Evolutionary conservation across 768 basidiomycete genomes (phyloP).

Genomic region (Naganishia onofrii): DNA sequence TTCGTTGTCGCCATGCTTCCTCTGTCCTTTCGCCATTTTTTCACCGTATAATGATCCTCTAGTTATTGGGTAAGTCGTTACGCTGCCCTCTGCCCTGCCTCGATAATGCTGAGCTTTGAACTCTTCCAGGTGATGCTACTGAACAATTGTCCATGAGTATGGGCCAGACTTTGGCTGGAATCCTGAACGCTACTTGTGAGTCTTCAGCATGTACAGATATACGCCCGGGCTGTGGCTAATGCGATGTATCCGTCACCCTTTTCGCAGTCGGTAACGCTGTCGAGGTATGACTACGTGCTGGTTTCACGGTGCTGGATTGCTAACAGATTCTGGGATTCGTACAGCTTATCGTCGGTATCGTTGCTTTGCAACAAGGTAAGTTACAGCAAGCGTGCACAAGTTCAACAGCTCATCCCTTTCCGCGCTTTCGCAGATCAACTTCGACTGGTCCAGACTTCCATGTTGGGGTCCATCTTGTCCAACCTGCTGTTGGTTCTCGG

Average conservation of each 20-base stretch:
- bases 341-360: slow-evolving; percentile 76
- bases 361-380: slow-evolving; percentile 70
- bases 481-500: slow-evolving; percentile 87
- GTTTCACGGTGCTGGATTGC: too few species aligned
- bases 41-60: background rate
- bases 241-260: slow-evolving; percentile 26
- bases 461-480: slow-evolving; percentile 86
- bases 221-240: background rate
- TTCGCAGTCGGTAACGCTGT: slow-evolving; percentile 55
- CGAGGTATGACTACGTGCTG: slow-evolving; percentile 52
- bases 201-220: background rate
- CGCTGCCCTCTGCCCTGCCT: background rate
- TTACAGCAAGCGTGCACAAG: background rate
- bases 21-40: background rate
- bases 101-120: background rate
- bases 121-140: slow-evolving; percentile 46
- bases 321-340: background rate
- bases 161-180: slow-evolving; percentile 79
- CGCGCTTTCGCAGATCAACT: slow-evolving; percentile 61
- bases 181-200: slow-evolving; percentile 66
- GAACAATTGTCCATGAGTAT: slow-evolving; percentile 59
- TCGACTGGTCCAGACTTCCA: slow-evolving; percentile 86
- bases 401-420: slow-evolving; percentile 25
- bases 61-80: slow-evolving; percentile 16
- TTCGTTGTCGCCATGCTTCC: background rate